Conservation (phyloP, 225 moss, liverwort and hornwort species). For the Polytrichum commune region DNA sequence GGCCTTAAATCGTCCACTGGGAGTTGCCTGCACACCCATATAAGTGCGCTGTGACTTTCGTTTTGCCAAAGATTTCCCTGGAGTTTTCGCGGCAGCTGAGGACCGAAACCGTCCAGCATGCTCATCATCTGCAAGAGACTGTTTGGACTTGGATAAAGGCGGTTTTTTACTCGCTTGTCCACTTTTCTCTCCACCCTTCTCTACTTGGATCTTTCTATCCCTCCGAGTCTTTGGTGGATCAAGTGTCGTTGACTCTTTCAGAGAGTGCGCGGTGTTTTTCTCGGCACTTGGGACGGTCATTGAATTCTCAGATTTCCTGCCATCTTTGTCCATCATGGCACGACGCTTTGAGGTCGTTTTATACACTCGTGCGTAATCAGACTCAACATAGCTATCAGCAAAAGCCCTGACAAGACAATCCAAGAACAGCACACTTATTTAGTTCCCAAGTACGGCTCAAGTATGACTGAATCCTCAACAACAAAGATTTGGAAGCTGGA, state of each 20-base stretch:
- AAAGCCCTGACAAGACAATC: slow-evolving; percentile 53
- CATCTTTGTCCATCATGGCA: slow-evolving; percentile 87
- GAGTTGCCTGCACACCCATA: slow-evolving; percentile 92
- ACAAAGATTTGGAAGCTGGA: neutral
- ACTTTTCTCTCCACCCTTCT: slow-evolving; percentile 23
- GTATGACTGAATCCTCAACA: neutral
- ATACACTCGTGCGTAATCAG: slow-evolving; percentile 93
- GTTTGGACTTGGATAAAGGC: slow-evolving; percentile 21
- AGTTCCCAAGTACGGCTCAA: neutral
- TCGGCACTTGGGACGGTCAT: slow-evolving; percentile 24
- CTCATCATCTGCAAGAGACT: slow-evolving; percentile 15
- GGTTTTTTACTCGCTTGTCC: slow-evolving; percentile 31
- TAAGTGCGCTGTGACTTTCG: slow-evolving; percentile 65
- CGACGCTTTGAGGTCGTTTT: slow-evolving; percentile 95
- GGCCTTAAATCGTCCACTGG: slow-evolving; percentile 89
- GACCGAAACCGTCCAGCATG: slow-evolving; percentile 21
- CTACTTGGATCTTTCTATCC: slow-evolving; percentile 20
- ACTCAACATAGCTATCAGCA: slow-evolving; percentile 84
- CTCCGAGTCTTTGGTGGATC: slow-evolving; percentile 17
- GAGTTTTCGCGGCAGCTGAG: slow-evolving; percentile 13
- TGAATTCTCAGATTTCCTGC: slow-evolving; percentile 48
- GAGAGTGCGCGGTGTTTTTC: slow-evolving; percentile 25
- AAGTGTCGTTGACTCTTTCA: slow-evolving; percentile 12
- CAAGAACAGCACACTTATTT: neutral
- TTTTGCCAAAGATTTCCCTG: slow-evolving; percentile 35